Evolutionary conservation across 2,329 filamentous ascomycete species (phyloP).

Genomic region (Claviceps quebecensis): DNA sequence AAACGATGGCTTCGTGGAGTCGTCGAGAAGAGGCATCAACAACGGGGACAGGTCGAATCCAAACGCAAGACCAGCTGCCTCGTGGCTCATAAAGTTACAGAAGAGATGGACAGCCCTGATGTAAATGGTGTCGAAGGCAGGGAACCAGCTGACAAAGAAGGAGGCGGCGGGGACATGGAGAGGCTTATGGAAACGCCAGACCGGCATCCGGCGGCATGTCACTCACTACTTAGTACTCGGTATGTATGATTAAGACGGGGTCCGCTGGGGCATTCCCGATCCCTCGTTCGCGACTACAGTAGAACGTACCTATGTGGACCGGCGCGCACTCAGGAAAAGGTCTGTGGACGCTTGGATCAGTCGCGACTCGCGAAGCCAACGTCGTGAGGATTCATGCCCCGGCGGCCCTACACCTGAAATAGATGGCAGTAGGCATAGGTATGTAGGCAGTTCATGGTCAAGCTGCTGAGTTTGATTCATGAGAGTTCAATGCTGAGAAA

Average conservation of each 20-base stretch:
- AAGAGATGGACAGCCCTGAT: neutral
- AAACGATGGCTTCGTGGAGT: neutral
- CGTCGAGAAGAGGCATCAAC: neutral
- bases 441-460: neutral
- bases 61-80: neutral
- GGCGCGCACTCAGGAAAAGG: neutral
- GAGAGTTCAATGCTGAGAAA: neutral
- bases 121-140: neutral
- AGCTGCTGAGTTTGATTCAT: neutral
- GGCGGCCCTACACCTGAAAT: neutral
- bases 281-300: slow-evolving; percentile 1
- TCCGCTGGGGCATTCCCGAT: neutral
- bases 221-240: neutral
- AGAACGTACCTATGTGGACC: neutral
- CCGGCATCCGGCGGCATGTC: neutral
- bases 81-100: neutral
- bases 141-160: neutral
- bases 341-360: slow-evolving; percentile 1
- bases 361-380: neutral
- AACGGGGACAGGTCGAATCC: neutral
- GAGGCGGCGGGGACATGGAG: neutral
- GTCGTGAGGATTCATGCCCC: neutral
- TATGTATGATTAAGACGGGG: neutral
- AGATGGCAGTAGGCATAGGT: neutral
- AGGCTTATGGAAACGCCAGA: neutral